A percentile compares a stretch with the other conserved stretches of the same genome.
phyloP scores from a whole-genome alignment of 176 grass and related monocot species.

The Zoysia pacifica region DNA sequence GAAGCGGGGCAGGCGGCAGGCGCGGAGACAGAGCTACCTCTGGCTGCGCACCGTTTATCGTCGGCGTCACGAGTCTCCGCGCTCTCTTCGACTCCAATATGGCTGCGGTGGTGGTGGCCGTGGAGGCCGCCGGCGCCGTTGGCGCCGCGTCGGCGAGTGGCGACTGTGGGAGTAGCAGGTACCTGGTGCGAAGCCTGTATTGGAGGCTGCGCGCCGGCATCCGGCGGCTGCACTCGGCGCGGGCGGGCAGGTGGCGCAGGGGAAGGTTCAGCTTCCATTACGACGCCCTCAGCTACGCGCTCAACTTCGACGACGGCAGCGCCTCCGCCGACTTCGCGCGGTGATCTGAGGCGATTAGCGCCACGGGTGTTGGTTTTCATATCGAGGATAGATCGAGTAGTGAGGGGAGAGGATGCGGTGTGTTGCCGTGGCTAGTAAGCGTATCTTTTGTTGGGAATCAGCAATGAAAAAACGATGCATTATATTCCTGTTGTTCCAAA shows the following conservation, averaged over 20 bases:
- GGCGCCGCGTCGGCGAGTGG: slow-evolving; percentile 18
- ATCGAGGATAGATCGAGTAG: not conserved
- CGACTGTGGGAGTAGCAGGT: slow-evolving; percentile 6
- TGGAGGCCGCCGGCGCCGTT: slow-evolving; percentile 13
- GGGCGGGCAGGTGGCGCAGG: slow-evolving; percentile 29
- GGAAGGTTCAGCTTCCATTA: slow-evolving; percentile 52
- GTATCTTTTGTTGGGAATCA: not conserved
- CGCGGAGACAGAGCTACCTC: not conserved
- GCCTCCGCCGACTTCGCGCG: not conserved
- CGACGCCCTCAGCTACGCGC: slow-evolving; percentile 89
- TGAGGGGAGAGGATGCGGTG: not conserved
- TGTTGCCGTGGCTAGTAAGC: not conserved
- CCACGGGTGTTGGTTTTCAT: not conserved
- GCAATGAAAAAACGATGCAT: not conserved
- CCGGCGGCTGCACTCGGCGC: slow-evolving; percentile 43
- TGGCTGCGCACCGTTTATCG: not conserved
- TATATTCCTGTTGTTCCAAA: not conserved
- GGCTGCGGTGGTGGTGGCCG: slow-evolving; percentile 31
- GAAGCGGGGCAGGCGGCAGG: not conserved
- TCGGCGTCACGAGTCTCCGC: not conserved
- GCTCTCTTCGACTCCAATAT: not conserved
- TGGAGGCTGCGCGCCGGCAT: slow-evolving; percentile 33
- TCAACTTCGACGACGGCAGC: slow-evolving; percentile 85
- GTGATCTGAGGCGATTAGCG: not conserved
- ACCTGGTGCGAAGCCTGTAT: slow-evolving; percentile 35